Conservation (phyloP, 345 rosid species). For the Cardiospermum halicacabum region DNA sequence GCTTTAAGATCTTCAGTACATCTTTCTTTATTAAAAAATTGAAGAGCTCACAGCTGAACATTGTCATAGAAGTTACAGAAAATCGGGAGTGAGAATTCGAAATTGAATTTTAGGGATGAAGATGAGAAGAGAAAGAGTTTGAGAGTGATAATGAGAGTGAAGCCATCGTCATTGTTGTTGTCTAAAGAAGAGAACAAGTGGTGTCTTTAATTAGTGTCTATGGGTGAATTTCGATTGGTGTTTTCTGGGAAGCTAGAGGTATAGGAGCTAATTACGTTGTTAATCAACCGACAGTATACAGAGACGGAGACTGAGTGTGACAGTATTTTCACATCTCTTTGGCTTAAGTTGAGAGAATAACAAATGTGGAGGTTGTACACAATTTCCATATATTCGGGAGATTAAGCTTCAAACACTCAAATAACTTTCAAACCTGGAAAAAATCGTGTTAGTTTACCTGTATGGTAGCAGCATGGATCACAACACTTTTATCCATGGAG, state of each 20-base stretch:
- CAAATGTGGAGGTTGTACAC: conserved; percentile 65
- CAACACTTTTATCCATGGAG: conserved; percentile 64
- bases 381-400: background rate
- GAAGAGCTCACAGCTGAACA: conserved; percentile 20
- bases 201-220: conserved; percentile 11
- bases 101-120: background rate
- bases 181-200: conserved; percentile 13
- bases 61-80: background rate
- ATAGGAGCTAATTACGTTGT: conserved; percentile 14
- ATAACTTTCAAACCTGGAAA: background rate
- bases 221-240: conserved; percentile 6
- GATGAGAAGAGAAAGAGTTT: background rate
- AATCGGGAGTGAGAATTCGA: background rate
- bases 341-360: conserved; percentile 74
- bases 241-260: background rate
- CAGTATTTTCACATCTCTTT: conserved; percentile 89
- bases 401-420: background rate
- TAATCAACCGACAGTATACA: conserved; percentile 1
- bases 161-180: background rate
- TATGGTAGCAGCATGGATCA: conserved; percentile 64
- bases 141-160: background rate
- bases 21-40: conserved; percentile 20
- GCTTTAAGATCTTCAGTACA: conserved; percentile 37
- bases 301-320: no score
- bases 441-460: conserved; percentile 44